Evolutionary conservation across 2,329 filamentous ascomycete species (phyloP), one percentile per base, ranked within the genome.

Genomic region (Teratosphaeria viscida): DNA sequence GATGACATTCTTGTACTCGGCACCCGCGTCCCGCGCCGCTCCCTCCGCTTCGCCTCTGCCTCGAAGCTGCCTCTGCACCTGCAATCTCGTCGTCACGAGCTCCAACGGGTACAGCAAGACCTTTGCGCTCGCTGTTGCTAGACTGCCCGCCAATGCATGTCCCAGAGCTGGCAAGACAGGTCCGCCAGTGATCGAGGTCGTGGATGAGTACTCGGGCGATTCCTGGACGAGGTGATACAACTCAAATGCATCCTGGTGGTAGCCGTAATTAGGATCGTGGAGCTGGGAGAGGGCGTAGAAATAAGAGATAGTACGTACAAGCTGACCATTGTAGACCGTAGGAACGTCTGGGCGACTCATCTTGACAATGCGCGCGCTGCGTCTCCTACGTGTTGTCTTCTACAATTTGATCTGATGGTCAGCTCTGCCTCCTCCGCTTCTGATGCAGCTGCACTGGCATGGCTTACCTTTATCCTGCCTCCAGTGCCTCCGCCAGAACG

Each of bases 61-160:
- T 39, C 74, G 76, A 16, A 85, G 74, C 65, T 82, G 83, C 49
- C 81, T 81, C 75, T 94, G 89, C 2, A 90, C 87, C 74, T 95
- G 90, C 54, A 95, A 81, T 32, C 90, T 84, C 29, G 90, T 91
- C 59, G 90, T 87, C 63, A 94, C 84, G 52, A 95, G 82, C 67
- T 90, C 88, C 60, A 95, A 81, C 1, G 91, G 92, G 71, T 95
- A 95, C 5, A 89, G 85, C 58, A 85, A 75, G 54, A 90, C 80
- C 66, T 92, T 92, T 11, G 90, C 89, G 61, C 92, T 81, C 16
- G 89, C 87, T 0, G 89, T 88, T 39, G 90, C 90, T 0, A 85
- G 77, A 5, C 89, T 88, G 57, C 91, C 91, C 3, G 90, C 90
- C 35, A 89, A 74, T 58, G 89, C 91, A 77, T 95, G 90, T 53